phyloP scores from a whole-genome alignment of 768 basidiomycete genomes.

The Neoboletus magnificus region DNA sequence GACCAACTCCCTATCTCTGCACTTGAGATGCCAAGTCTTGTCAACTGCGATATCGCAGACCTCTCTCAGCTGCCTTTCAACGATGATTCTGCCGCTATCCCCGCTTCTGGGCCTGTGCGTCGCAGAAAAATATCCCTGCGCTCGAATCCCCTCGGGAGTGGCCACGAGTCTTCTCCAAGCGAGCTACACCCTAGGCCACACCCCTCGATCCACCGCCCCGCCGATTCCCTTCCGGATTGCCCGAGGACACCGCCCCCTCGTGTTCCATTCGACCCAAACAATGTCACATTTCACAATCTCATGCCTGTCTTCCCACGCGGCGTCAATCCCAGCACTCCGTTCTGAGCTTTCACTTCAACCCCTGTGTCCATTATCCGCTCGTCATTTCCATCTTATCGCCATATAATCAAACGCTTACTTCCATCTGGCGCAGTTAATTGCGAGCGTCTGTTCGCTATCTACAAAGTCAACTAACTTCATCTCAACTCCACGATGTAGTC shows the following conservation, averaged over 20 bases:
- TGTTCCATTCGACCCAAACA: slow-evolving; percentile 44
- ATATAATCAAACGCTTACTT: slow-evolving; percentile 29
- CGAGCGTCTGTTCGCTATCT: slow-evolving; percentile 19
- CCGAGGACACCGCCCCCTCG: slow-evolving; percentile 35
- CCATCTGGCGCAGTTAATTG: slow-evolving; percentile 31
- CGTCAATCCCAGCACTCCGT: slow-evolving; percentile 11
- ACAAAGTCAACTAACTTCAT: slow-evolving; percentile 21
- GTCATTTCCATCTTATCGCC: slow-evolving; percentile 25
- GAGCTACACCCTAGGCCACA: slow-evolving; percentile 18
- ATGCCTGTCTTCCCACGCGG: slow-evolving; percentile 53
- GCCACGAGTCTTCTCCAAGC: slow-evolving; percentile 12
- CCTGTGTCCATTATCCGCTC: slow-evolving; percentile 7
- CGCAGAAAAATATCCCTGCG: slow-evolving; percentile 54
- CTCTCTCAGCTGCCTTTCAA: slow-evolving; percentile 52
- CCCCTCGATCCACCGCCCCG: slow-evolving; percentile 31
- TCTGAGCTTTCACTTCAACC: slow-evolving; percentile 2
- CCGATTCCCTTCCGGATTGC: slow-evolving; percentile 11
- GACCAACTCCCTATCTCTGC: slow-evolving; percentile 66
- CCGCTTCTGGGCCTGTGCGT: slow-evolving; percentile 52
- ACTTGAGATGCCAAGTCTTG: slow-evolving; percentile 46
- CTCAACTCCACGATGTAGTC: slow-evolving; percentile 29
- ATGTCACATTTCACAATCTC: slow-evolving; percentile 53
- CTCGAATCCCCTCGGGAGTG: slow-evolving; percentile 42
- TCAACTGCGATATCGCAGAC: slow-evolving; percentile 60
- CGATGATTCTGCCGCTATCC: slow-evolving; percentile 20